Evolutionary conservation across 192 early-diverging fungal genomes (phyloP).

Genomic region (Chytriomyces confervae): DNA sequence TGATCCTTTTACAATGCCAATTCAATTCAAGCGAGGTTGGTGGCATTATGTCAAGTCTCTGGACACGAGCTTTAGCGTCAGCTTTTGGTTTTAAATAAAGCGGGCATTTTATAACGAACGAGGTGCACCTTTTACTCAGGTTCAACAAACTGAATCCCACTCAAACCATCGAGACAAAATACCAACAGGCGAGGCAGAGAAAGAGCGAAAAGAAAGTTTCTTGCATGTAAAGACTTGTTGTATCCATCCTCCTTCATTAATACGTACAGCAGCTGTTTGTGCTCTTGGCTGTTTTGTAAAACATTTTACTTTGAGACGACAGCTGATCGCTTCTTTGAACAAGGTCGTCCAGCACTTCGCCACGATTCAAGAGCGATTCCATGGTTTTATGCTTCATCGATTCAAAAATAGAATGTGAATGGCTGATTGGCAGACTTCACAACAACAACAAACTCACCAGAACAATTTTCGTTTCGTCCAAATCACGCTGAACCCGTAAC

Average conservation of each 20-base stretch:
- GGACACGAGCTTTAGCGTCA: conserved; percentile 79
- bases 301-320: conserved; percentile 90
- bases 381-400: conserved; percentile 85
- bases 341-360: conserved; percentile 87
- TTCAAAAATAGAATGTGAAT: not conserved
- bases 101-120: not conserved
- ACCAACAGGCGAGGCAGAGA: no score
- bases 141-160: no score
- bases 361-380: conserved; percentile 84
- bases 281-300: conserved; percentile 93
- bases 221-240: no score
- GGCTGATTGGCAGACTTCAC: not conserved
- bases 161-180: no score
- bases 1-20: not conserved
- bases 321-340: conserved; percentile 83
- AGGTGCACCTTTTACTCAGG: no score
- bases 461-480: conserved; percentile 96
- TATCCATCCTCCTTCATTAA: not conserved
- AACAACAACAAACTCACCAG: conserved; percentile 57
- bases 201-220: no score
- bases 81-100: conserved; percentile 84
- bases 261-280: conserved; percentile 31
- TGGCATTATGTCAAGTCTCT: conserved; percentile 89
- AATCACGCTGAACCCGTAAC: conserved; percentile 90
- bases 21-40: conserved; percentile 58